Evolutionary conservation across 31 red algal genomes (phyloP), one percentile per base, ranked within the genome.

Genomic region (Bonnemaisonia californica): DNA sequence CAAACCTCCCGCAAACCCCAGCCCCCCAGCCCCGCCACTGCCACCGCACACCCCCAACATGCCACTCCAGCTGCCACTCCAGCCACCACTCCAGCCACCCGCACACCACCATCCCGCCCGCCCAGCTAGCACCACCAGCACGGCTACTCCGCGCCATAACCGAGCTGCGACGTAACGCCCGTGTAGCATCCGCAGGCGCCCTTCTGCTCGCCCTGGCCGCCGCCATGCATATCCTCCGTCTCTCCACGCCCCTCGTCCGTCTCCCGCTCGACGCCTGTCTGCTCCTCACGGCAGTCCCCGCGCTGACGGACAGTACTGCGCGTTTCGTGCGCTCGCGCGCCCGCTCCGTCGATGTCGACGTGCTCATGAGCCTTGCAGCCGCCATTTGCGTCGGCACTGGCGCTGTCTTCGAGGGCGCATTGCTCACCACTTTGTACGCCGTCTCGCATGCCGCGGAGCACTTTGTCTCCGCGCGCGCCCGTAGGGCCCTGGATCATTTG

Each of bases 321-420:
- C 63, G 79, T 23, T 13, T 95, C 1, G 42, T 87, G 19, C 32
- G 47, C 33, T 58, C 72, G 38, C 78, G 74, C 3, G 54, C 36
- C 22, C 54, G 66, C 26, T 71, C 76, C n/a, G 33, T 86, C 23
- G 73, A 91, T 79, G 85, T 94, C 27, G 87, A 98, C 67, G 75
- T 94, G 34, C 82, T 98, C 57, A 98, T 98, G 95, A 91, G 69
- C n/a, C 54, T 92, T 13, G 95, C 95, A 26, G 91, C 95, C 3
- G 27, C 69, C 39, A 71, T 86, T 41, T 80, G 74, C 27, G 3
- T 94, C 32, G 68, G 65, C 31, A 80, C 80, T 32, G 91, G 91
- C 34, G 77, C 78, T 18, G 7, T 67, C 24, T 65, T 98, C 28
- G 95, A 98, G 71, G 91, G 87, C 4, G 79, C 82, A 3, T 80